Evolutionary conservation across 164 flowering plant genomes (phyloP), one percentile per base, ranked within the genome.

Genomic region (Annona cherimola): DNA sequence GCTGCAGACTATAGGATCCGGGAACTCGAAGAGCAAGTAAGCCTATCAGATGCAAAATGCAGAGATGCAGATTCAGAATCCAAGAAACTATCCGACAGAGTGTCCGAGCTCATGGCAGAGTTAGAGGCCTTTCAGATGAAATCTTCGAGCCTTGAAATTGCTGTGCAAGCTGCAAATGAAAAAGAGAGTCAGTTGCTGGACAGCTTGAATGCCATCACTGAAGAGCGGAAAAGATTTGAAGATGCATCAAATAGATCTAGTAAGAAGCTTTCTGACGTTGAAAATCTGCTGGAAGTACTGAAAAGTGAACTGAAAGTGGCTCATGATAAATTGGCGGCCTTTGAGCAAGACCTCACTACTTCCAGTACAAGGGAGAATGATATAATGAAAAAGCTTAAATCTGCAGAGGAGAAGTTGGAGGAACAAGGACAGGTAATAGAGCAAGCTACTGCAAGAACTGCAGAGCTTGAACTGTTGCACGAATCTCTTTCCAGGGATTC

Each of bases 1-100:
- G 69, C 90, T 16, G 87, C 91, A 75, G 88, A 88, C 63, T 73
- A 81, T 79, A 87, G 86, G 76, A 82, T 85, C 50, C 87, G 83
- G 73, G 96, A 94, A 77, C 91, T 92, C 54, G 95, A 94, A 74
- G 95, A 86, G 62, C 91, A 89, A 75, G 77, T 87, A 75, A 78
- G 71, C 61, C 41, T 79, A 35, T 73, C 89, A 69, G 92, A 88
- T 63, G 80, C 81, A 71, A 92, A 86, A 75, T 84, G 75, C 62
- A 72, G 61, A 62, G 84, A 85, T 67, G 81, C 86, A 42, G 94
- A 86, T 71, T 83, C 85, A 75, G 93, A 84, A 66, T 81, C 86
- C 14, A 78, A 76, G 81, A 80, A 77, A 39, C 66, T 76, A 60
- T 78, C 81, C 5, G 79, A 66, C 60, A 87, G 84, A 81, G 82